A percentile compares a stretch with the other conserved stretches of the same genome.
These are phyloP conservation scores for Emericellopsis terricola DNA, from an alignment of 495 filamentous ascomycete genomes.

Conservation along the genomic window DNA sequence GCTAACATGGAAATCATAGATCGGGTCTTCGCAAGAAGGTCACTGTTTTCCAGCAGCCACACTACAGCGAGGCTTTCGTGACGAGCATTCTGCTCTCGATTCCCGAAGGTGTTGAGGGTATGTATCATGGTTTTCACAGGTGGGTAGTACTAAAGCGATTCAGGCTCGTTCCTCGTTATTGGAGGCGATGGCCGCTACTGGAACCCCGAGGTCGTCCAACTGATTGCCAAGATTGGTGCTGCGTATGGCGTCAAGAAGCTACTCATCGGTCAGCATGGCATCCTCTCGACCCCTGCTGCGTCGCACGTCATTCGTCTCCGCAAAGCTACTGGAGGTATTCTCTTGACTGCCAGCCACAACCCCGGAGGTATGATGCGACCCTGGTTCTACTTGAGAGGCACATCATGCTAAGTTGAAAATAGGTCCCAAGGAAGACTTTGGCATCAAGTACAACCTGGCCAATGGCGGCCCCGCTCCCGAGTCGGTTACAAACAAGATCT, in stretches of 20 bases:
- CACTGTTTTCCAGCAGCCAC: conserved; percentile 81
- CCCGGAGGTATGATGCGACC: conserved; percentile 59
- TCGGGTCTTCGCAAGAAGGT: conserved; percentile 98
- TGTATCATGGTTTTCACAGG: conserved; percentile 1
- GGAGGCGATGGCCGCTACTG: conserved; percentile 94
- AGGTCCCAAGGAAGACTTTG: conserved; percentile 90
- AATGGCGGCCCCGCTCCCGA: conserved; percentile 95
- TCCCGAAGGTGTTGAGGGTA: conserved; percentile 68
- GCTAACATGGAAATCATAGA: too few relatives aligned
- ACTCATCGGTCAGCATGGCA: conserved; percentile 85
- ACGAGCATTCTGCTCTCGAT: conserved; percentile 88
- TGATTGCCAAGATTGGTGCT: conserved; percentile 92
- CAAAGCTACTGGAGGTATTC: conserved; percentile 87
- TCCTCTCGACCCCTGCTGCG: conserved; percentile 88
- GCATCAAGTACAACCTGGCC: conserved; percentile 97
- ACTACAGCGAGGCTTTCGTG: conserved; percentile 94
- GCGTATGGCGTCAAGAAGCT: conserved; percentile 99
- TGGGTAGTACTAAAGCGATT: neutral
- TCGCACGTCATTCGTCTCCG: conserved; percentile 88
- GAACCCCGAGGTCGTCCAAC: conserved; percentile 88
- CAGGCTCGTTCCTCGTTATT: conserved; percentile 78
- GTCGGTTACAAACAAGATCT: conserved; percentile 94
- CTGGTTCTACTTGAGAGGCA: neutral
- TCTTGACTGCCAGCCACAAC: conserved; percentile 95
- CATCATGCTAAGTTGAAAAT: neutral